These are phyloP conservation scores for Lactarius sp. DNA, from an alignment of 768 basidiomycete genomes.

Conservation along the genomic window DNA sequence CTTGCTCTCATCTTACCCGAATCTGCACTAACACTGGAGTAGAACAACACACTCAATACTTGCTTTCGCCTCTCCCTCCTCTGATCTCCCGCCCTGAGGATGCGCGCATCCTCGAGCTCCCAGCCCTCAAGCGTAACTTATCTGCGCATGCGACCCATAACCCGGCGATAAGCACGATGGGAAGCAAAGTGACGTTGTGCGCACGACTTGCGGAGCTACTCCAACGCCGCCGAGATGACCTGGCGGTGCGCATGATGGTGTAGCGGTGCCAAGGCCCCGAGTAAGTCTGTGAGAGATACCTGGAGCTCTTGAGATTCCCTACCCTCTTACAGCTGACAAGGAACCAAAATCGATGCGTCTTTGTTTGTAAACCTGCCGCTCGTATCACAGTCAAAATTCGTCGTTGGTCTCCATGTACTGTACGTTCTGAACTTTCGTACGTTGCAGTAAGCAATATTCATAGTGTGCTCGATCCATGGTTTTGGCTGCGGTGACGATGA, in stretches of 20 bases:
- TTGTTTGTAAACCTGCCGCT: background rate
- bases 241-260: conserved; percentile 46
- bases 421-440: too few species aligned
- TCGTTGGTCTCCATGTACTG: too few species aligned
- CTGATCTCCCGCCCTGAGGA: conserved; percentile 42
- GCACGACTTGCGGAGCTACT: conserved; percentile 45
- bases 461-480: too few species aligned
- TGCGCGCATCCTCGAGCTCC: conserved; percentile 41
- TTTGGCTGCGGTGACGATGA: too few species aligned
- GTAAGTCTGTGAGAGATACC: background rate
- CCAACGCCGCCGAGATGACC: conserved; percentile 44
- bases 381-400: background rate
- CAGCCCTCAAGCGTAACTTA: conserved; percentile 53
- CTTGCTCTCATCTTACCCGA: background rate
- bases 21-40: background rate
- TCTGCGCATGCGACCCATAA: conserved; percentile 50
- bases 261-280: conserved; percentile 20
- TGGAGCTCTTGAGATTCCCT: background rate
- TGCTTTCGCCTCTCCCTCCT: conserved; percentile 44
- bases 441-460: too few species aligned
- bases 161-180: conserved; percentile 39
- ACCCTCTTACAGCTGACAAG: background rate
- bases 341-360: background rate
- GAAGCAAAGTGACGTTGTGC: conserved; percentile 46
- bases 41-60: conserved; percentile 48